Evolutionary conservation across 495 filamentous ascomycete genomes (phyloP), one percentile per base, ranked within the genome.

Genomic region (Penicillium goetzii): DNA sequence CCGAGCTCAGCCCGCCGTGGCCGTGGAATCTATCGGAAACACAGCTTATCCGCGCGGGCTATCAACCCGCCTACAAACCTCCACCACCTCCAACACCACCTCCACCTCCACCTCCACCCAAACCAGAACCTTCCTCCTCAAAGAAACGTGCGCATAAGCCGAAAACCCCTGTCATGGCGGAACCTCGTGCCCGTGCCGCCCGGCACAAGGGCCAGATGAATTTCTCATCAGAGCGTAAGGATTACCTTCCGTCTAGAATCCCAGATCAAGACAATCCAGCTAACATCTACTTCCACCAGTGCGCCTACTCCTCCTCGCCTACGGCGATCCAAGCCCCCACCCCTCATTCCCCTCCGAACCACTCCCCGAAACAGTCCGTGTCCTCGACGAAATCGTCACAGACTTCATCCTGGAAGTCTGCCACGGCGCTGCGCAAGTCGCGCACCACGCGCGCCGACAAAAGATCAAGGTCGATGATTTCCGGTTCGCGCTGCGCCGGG

Each of bases 391-490:
- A 75, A 92, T 99, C 59, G 84, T 95, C 57, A 96, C 92, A 49
- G 95, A 97, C 75, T 94, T 91, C 77, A 85, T 93, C 60, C 87
- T 95, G 61, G 91, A 93, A 73, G 84, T 95, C 61, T 93, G 90
- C 81, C 95, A 97, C 81, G 89, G 90, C 56, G 94, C 95, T 6
- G 88, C 90, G 28, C 85, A 89, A 25, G 87, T 87, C 65, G 95
- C 95, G 1, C 86, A 89, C 68, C 88, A 95, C 74, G 86, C 89
- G 3, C 88, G 92, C 4, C 88, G 95, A 8, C 90, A 94, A 69
- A 99, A 99, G 78, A 91, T 97, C 78, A 99, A 99, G 72, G 90
- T 97, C 60, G 95, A 99, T 65, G 95, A 99, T 74, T 96, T 98
- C 81, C 91, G 93, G 70, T 98, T 95, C 70, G 91, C 91, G 33